phyloP scores from a whole-genome alignment of 768 basidiomycete genomes.

The Clavaria fumosa region DNA sequence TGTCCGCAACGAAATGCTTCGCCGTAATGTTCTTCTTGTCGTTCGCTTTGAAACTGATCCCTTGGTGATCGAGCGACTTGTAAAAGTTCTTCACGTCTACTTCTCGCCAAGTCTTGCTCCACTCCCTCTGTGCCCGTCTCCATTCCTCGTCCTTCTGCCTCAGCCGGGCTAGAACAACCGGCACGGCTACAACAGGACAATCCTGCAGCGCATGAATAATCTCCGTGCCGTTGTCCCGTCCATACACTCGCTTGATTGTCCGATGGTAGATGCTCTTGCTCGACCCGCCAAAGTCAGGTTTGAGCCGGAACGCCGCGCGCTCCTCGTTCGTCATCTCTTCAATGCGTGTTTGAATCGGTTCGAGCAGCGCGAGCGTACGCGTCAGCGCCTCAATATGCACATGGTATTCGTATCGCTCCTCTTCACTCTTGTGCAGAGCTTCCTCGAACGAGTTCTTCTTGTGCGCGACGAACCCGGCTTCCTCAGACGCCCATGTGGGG shows the following conservation, averaged over 20 bases:
- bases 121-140: slow-evolving; percentile 86
- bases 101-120: slow-evolving; percentile 94
- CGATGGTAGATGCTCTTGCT: slow-evolving; percentile 83
- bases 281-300: slow-evolving; percentile 77
- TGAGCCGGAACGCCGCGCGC: slow-evolving; percentile 62
- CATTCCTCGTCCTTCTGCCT: slow-evolving; percentile 96
- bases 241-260: slow-evolving; percentile 89
- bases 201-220: slow-evolving; percentile 83
- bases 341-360: slow-evolving; percentile 74
- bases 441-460: slow-evolving; percentile 97
- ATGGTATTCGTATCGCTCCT: slow-evolving; percentile 96
- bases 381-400: slow-evolving; percentile 85
- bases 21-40: slow-evolving; percentile 89
- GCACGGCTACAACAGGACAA: slow-evolving; percentile 77
- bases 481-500: slow-evolving; percentile 96
- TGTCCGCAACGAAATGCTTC: slow-evolving; percentile 68
- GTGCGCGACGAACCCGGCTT: slow-evolving; percentile 84
- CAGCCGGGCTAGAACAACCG: slow-evolving; percentile 77
- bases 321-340: slow-evolving; percentile 85
- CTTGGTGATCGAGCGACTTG: slow-evolving; percentile 94
- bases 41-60: slow-evolving; percentile 84
- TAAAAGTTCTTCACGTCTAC: slow-evolving; percentile 96
- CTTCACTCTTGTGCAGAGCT: slow-evolving; percentile 90
- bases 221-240: slow-evolving; percentile 58
- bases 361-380: slow-evolving; percentile 81